A percentile compares a stretch with the other conserved stretches of the same genome.
Conservation (phyloP, 2,329 filamentous ascomycete genomes). For the Alternaria atra region DNA sequence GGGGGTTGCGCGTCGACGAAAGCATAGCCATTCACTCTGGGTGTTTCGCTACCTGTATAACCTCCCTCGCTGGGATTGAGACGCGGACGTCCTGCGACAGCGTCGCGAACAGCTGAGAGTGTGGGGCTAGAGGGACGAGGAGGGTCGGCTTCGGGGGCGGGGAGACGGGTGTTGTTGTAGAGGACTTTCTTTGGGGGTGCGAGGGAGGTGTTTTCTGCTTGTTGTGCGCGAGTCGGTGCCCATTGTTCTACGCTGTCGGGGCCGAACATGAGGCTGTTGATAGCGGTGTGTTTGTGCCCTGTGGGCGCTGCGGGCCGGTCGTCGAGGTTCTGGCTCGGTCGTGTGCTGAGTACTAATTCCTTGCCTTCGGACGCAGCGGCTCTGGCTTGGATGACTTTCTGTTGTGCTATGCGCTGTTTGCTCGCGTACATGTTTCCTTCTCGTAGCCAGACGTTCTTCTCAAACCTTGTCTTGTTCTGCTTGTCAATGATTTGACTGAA, state of each 20-base stretch:
- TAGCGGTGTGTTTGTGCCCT: conserved; percentile 73
- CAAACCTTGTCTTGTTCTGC: conserved; percentile 83
- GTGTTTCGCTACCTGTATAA: conserved; percentile 77
- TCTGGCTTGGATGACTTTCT: conserved; percentile 75
- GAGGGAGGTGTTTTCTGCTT: conserved; percentile 73
- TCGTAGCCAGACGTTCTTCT: conserved; percentile 91
- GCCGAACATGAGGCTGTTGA: conserved; percentile 88
- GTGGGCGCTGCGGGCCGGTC: conserved; percentile 80
- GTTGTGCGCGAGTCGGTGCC: conserved; percentile 69
- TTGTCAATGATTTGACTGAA: conserved; percentile 93
- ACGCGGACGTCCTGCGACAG: conserved; percentile 77
- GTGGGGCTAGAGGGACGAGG: conserved; percentile 77
- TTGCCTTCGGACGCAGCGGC: conserved; percentile 52
- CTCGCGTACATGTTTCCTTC: conserved; percentile 81
- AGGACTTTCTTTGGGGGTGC: conserved; percentile 79
- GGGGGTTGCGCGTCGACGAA: conserved; percentile 96
- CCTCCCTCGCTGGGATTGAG: conserved; percentile 69
- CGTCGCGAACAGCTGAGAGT: conserved; percentile 81
- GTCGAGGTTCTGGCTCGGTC: conserved; percentile 68
- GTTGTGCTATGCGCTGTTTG: conserved; percentile 69
- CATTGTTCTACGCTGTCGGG: conserved; percentile 70
- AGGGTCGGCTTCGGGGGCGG: conserved; percentile 43
- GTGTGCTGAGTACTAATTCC: conserved; percentile 60
- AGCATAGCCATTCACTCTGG: conserved; percentile 89
- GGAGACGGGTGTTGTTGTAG: conserved; percentile 85